Base-by-base conservation (phyloP, 805 yeast genomes). In the Scheffersomyces coipomensis region DNA sequence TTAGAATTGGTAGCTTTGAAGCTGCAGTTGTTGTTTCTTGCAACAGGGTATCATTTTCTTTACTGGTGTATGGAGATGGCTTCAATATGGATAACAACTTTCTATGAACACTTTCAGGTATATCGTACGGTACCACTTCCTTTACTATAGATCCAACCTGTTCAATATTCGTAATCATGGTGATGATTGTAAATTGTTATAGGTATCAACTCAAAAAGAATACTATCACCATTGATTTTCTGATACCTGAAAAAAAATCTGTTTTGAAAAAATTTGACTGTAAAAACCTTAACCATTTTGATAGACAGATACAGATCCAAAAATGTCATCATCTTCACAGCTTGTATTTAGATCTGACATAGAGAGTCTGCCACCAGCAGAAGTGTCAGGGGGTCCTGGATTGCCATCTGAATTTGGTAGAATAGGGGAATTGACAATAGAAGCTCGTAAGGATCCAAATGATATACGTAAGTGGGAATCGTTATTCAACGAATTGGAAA, bases 401-500 rank as follows among this genome's bases (percentile, higher is more conserved):
- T n/a, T 27, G 18, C 30, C 30, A 5, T 5, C 5, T 4, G 18
- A 27, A 6, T 27, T 27, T n/a, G 17, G 5, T 5, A 13, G 10
- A 5, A 4, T 27, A 19, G 39, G 31, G 13, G n/a, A 12, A 29
- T 18, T 32, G 11, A 40, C 18, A 21, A 24, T 32, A 11, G 37
- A 35, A 3, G 33, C 50, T 1, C 39, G 43, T 4, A 18, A 50
- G 29, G 46, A 49, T 12, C 62, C 63, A 1, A 55, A 62, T 36
- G 61, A 73, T 43, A 55, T 73, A 11, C 36, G 41, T 10, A 54
- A 65, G 13, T 66, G 81, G 72, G 72, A 73, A 34, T 41, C 42
- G 1, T 44, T 76, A 11, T 60, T 76, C 12, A 43, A 48, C 3
- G 42, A 44, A n/a, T 45, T 62, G 4, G 63, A 64, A 12, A 51